Evolutionary conservation across 148 eudicot genomes (phyloP).

Genomic region (Rhododendron vialii): DNA sequence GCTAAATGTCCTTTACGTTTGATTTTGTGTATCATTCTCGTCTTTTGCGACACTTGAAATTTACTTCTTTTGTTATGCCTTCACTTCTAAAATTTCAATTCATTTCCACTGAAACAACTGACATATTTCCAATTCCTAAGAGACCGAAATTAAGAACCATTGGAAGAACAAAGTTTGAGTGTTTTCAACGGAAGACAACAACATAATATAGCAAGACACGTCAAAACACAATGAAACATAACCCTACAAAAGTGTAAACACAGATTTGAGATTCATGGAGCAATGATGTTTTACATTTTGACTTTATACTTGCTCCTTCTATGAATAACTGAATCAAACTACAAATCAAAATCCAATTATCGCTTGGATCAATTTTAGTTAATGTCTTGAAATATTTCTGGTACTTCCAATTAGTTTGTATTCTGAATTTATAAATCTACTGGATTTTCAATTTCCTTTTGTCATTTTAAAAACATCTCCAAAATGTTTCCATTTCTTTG

Average conservation of each 20-base stretch:
- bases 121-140: neutral
- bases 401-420: neutral
- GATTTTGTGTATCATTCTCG: neutral
- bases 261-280: neutral
- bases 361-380: neutral
- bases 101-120: neutral
- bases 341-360: neutral
- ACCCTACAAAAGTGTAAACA: neutral
- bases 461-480: neutral
- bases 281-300: neutral
- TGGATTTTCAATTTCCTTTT: neutral
- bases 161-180: neutral
- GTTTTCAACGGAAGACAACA: neutral
- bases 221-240: neutral
- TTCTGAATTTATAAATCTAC: too few species aligned
- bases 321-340: neutral
- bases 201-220: neutral
- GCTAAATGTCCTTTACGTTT: neutral
- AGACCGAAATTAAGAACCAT: neutral
- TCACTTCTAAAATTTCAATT: neutral
- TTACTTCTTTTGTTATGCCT: neutral
- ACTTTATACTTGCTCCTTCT: neutral
- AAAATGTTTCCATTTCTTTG: neutral
- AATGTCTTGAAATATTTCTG: neutral
- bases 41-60: neutral